Evolutionary conservation across 106 monocot genomes (phyloP), one percentile per base, ranked within the genome.

Genomic region (Phalaenopsis aphrodite): DNA sequence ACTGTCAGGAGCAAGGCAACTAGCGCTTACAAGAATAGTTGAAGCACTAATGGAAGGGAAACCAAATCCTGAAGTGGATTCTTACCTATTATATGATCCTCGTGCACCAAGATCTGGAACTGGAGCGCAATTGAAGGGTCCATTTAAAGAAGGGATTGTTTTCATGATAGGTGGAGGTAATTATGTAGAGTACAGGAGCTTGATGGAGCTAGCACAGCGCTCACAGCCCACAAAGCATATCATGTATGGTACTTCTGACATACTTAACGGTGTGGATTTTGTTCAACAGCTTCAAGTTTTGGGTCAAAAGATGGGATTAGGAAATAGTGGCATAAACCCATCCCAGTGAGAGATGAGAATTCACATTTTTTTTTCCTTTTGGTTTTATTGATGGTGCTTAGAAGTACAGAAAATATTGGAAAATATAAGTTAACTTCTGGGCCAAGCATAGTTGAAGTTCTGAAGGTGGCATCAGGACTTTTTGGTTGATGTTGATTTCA

Each of bases 151-250:
- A 82, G 94, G 89, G 36, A 92, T 97, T 82, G 97, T 94, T 42
- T 94, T 97, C 80, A 97, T 97, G 97, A 97, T 94, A 47, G 97
- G 97, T 41, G 92, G 97, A 56, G 97, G 97, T 55, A 97, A 97
- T 81, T 97, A 94, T 82, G 78, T 97, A 17, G 97, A 97, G 57
- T 94, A 92, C 65, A 94, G 89, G 85, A 94, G 97, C 83, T 84
- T 97, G 82, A 86, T 89, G 88, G 97, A 92, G 87, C 71, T 97
- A 67, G 89, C 80, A 18, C 90, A 94, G 18, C 88, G 89, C 7
- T 85, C 86, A 15, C 92, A 94, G 47, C 90, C 88, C 10, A 56
- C 55, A 46, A 97, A 94, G 77, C 92, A 94, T 90, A 88, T 97
- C 38, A 89, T 97, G 55, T 97, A 94, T 85, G 97, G 97, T 23